Base-by-base conservation (phyloP, 805 yeast genomes). In the Zygosaccharomyces rouxii region DNA sequence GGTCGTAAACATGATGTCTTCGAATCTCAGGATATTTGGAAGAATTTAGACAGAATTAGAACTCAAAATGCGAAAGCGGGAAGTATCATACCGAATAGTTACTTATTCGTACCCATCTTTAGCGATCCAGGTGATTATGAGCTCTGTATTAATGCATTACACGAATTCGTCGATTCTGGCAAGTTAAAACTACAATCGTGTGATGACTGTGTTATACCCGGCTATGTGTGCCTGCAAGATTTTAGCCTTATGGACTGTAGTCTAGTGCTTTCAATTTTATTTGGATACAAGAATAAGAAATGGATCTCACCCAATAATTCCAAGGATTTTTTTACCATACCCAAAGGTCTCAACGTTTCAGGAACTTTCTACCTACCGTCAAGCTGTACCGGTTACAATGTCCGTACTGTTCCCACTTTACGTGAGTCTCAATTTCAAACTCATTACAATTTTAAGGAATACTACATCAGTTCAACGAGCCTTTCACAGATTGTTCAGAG, bases 21-120 rank as follows among this genome's bases (percentile, higher is more conserved):
- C 35, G 59, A 55, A 37, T 45, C 56, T 1, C 63, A 60, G 30
- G 64, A 59, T 44, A 46, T 62, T 6, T 59, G 64, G 64, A 51
- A 55, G 35, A 58, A 48, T 16, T 40, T 62, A 16, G 61, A 60
- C 35, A 50, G 48, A 35, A 52, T 62, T 39, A 55, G 58, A 23
- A 47, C 52, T 7, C 45, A 23, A 3, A 29, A 49, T 33, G 26
- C 38, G 18, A 25, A 43, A 22, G 47, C 57, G 1, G 58, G 49
- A 1, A 29, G 23, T 14, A 18, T 29, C 1, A 50, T 60, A 13
- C 49, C 50, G 18, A 54, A 57, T 25, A 55, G 66, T 39, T 35
- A 25, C 33, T 11, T 63, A 22, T 58, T 56, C 43, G 42, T 60
- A 9, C 50, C 53, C 4, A 16, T 49, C 10, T 38, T 42, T n/a